Conservation (phyloP, 257 asterid genomes). For the Jacaranda copaia region DNA sequence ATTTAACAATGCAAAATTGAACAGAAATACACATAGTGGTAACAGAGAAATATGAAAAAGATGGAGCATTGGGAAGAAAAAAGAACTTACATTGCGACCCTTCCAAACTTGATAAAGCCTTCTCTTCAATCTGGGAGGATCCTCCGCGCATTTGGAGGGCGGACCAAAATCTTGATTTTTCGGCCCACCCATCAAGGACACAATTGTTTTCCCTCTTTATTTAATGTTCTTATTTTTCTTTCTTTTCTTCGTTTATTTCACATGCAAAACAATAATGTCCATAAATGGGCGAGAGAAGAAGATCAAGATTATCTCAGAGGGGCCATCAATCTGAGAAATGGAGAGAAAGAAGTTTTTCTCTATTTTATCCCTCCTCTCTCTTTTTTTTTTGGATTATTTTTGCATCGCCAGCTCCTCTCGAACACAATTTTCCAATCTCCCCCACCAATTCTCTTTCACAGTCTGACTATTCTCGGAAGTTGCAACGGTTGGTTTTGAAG, state of each 20-base stretch:
- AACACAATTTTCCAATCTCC: conserved; percentile 28
- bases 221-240: not conserved
- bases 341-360: conserved; percentile 38
- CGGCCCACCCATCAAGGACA: conserved; percentile 52
- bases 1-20: not conserved
- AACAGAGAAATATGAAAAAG: not conserved
- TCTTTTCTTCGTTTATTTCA: conserved; percentile 23
- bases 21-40: not conserved
- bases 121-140: conserved; percentile 55
- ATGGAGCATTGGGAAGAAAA: not conserved
- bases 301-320: conserved; percentile 42
- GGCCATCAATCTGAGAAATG: conserved; percentile 48
- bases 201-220: conserved; percentile 2
- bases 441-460: conserved; percentile 29
- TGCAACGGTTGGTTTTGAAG: conserved; percentile 43
- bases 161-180: conserved; percentile 57
- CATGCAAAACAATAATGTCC: conserved; percentile 42
- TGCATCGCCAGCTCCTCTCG: conserved; percentile 47
- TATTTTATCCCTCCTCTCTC: conserved; percentile 16
- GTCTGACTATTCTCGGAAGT: conserved; percentile 44
- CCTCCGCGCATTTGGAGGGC: conserved; percentile 49
- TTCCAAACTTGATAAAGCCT: conserved; percentile 89
- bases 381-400: conserved; percentile 29
- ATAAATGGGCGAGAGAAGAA: conserved; percentile 43
- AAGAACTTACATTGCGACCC: conserved; percentile 79